phyloP scores from a whole-genome alignment of 176 grass and related monocot genomes.

The Musa itinerans region DNA sequence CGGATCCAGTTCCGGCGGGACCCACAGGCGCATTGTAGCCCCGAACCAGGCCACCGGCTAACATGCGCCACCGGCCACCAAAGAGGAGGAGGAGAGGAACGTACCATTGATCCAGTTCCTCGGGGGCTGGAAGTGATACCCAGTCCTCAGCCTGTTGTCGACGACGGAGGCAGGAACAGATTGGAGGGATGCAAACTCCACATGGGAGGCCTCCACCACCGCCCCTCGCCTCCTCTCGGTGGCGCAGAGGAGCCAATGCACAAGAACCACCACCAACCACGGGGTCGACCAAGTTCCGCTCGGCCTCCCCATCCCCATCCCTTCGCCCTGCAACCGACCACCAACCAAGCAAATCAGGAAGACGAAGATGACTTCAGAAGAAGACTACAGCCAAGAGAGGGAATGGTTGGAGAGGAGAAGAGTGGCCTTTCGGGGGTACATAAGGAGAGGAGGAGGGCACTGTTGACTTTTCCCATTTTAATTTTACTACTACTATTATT shows the following conservation, averaged over 20 bases:
- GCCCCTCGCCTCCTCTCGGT: not conserved
- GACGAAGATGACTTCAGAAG: no score
- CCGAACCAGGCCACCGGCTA: not conserved
- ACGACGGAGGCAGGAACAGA: conserved; percentile 32
- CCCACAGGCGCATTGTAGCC: no score
- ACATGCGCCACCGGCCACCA: not conserved
- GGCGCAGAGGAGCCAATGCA: not conserved
- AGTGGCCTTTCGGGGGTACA: no score
- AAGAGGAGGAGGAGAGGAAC: not conserved
- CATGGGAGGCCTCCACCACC: not conserved
- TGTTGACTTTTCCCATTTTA: no score
- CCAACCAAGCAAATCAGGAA: no score
- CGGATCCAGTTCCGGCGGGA: no score
- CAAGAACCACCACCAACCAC: not conserved
- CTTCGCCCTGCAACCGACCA: no score
- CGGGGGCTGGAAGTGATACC: conserved; percentile 68
- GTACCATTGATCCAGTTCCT: conserved; percentile 79
- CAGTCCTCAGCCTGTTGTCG: conserved; percentile 46
- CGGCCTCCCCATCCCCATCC: not conserved
- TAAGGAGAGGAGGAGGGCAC: no score
- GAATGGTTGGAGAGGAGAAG: no score
- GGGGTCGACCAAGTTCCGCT: not conserved
- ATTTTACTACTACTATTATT: no score
- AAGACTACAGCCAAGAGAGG: no score
- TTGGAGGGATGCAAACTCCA: not conserved